Conservation (phyloP, 768 basidiomycete genomes). For the Clitopilus hobsonii region DNA sequence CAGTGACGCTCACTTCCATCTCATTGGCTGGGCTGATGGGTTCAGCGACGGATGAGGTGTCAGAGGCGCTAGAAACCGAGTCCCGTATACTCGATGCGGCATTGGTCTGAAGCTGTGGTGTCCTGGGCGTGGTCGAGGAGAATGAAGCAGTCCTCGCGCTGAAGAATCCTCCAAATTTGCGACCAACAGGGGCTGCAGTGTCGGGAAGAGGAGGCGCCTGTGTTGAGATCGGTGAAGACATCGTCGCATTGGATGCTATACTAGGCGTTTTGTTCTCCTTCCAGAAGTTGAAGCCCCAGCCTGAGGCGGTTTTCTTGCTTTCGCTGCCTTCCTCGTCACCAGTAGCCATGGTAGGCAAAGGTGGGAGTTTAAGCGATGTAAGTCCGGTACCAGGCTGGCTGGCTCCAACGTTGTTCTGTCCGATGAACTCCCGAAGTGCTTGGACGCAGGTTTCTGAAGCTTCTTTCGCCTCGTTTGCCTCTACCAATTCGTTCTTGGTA, state of each 20-base stretch:
- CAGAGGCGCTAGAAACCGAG: constrained; percentile 50
- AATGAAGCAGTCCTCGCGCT: constrained; percentile 44
- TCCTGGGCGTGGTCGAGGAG: constrained; percentile 10
- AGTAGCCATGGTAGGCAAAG: constrained; percentile 34
- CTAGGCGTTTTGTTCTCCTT: constrained; percentile 31
- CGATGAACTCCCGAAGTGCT: constrained; percentile 79
- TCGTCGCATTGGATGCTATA: constrained; percentile 17
- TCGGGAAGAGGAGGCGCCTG: constrained; percentile 23
- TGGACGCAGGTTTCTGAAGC: constrained; percentile 84
- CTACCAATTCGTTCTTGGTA: constrained; percentile 61
- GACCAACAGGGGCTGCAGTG: constrained; percentile 42
- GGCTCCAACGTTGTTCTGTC: constrained; percentile 62
- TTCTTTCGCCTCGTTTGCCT: constrained; percentile 78
- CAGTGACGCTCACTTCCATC: constrained; percentile 22
- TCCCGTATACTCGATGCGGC: constrained; percentile 27
- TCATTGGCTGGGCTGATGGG: constrained; percentile 52
- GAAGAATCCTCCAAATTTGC: constrained; percentile 73
- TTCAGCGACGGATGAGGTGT: constrained; percentile 53
- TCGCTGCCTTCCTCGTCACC: constrained; percentile 24
- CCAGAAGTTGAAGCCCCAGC: constrained; percentile 75
- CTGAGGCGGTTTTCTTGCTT: constrained; percentile 22
- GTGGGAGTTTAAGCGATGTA: constrained; percentile 33
- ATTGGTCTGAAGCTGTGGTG: constrained; percentile 27
- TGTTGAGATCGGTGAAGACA: constrained; percentile 22
- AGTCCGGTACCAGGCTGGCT: constrained; percentile 9